A percentile compares a stretch with the other conserved stretches of the same genome.
Evolutionary conservation across 371 early-diverging fungal species (phyloP).

Genomic region (Mortierella sp.): DNA sequence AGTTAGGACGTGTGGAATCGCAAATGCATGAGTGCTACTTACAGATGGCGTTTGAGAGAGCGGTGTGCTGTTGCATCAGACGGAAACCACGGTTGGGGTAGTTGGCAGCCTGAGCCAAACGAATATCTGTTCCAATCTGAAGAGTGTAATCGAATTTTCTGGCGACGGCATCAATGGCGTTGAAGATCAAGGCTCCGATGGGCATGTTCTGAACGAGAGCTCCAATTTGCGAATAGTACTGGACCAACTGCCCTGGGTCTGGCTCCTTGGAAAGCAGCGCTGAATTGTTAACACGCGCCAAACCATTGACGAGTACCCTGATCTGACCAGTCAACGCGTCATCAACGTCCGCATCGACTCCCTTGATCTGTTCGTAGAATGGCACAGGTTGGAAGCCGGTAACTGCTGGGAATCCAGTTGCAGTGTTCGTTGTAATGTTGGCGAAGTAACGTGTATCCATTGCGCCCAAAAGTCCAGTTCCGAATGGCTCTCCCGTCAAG

Average conservation of each 20-base stretch:
- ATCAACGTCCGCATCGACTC: conserved; percentile 51
- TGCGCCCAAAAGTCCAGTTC: conserved; percentile 57
- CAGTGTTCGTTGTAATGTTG: conserved; percentile 32
- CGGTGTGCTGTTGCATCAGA: conserved; percentile 63
- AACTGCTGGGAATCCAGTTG: conserved; percentile 20
- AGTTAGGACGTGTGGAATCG: neutral
- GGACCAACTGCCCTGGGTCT: conserved; percentile 28
- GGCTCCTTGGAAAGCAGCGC: conserved; percentile 42
- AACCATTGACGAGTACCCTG: conserved; percentile 29
- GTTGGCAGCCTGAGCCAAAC: conserved; percentile 61
- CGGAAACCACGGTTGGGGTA: conserved; percentile 70
- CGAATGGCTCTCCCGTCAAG: conserved; percentile 28
- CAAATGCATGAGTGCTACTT: conserved; percentile 19
- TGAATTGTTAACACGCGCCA: conserved; percentile 58
- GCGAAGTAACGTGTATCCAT: conserved; percentile 61
- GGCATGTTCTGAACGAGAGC: conserved; percentile 62
- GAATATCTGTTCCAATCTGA: conserved; percentile 68
- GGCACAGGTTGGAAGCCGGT: conserved; percentile 62
- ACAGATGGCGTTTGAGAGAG: conserved; percentile 66
- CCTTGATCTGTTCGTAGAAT: conserved; percentile 48
- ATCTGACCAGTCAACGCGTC: conserved; percentile 56
- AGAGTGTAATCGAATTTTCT: conserved; percentile 64
- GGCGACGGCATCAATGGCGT: conserved; percentile 56
- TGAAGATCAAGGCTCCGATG: conserved; percentile 65
- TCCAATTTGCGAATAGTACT: conserved; percentile 56